phyloP scores from a whole-genome alignment of 768 basidiomycete genomes.

The Hypholoma fasciculare region DNA sequence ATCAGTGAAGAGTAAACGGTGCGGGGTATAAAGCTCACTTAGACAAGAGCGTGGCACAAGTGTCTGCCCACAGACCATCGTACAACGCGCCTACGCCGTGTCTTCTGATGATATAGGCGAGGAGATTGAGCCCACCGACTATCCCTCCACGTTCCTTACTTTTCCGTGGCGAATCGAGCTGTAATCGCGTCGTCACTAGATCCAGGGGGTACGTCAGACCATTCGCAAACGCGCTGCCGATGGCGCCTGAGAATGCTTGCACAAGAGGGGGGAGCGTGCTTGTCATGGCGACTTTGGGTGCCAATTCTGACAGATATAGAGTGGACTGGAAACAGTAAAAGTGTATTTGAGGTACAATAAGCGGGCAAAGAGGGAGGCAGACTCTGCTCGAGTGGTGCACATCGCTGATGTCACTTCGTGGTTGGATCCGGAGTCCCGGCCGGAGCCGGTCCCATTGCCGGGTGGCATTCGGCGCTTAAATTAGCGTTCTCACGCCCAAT shows the following conservation, averaged over 20 bases:
- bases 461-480: too few relatives aligned
- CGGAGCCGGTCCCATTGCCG: too few relatives aligned
- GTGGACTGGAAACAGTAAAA: too few relatives aligned
- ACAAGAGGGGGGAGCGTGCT: conserved; percentile 58
- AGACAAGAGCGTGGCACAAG: conserved; percentile 52
- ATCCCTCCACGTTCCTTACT: conserved; percentile 24
- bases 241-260: conserved; percentile 57
- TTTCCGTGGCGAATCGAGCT: conserved; percentile 33
- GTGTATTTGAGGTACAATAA: too few relatives aligned
- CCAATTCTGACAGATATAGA: too few relatives aligned
- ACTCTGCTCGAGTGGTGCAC: too few relatives aligned
- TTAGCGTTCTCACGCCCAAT: too few relatives aligned
- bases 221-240: conserved; percentile 57
- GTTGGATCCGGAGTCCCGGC: too few relatives aligned
- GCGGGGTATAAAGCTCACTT: conserved; percentile 36
- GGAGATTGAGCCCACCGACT: conserved; percentile 32
- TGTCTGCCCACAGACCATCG: conserved; percentile 51
- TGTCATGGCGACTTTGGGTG: conserved; percentile 13
- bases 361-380: too few relatives aligned
- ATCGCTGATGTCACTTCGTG: too few relatives aligned
- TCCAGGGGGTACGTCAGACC: conserved; percentile 58
- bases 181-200: conserved; percentile 53
- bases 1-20: not conserved
- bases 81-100: conserved; percentile 49
- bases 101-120: conserved; percentile 36